Percentiles rank a stretch among this genome's conserved stretches.
Conservation (phyloP, 768 basidiomycete genomes). For the Tulasnella sp. region DNA sequence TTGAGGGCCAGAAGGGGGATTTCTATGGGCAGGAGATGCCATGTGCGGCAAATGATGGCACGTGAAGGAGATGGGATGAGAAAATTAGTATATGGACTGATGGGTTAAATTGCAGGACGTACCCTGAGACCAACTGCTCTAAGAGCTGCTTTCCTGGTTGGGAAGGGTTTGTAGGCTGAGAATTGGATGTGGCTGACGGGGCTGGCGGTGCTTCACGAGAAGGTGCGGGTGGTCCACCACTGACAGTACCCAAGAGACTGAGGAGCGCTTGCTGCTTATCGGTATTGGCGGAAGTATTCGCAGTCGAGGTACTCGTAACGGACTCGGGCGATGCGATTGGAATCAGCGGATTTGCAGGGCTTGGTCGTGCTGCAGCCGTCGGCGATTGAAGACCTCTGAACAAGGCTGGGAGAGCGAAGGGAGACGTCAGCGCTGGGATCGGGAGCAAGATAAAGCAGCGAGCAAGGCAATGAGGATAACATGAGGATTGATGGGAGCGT, state of each 20-base stretch:
- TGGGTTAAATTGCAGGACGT: constrained; percentile 24
- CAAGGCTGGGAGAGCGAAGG: neutral
- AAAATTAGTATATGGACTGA: constrained; percentile 2
- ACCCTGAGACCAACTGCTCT: constrained; percentile 78
- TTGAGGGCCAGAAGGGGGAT: constrained; percentile 18
- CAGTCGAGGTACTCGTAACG: neutral
- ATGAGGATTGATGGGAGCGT: constrained; percentile 8
- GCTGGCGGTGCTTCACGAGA: constrained; percentile 20
- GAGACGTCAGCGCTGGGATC: neutral
- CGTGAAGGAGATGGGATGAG: constrained; percentile 9
- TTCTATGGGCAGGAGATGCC: constrained; percentile 19
- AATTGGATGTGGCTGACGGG: constrained; percentile 39
- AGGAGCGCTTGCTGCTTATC: constrained; percentile 70
- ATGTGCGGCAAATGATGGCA: constrained; percentile 22
- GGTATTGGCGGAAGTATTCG: constrained; percentile 23
- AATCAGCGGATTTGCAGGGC: neutral
- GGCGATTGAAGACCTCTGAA: constrained; percentile 2
- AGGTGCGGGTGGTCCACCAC: constrained; percentile 22
- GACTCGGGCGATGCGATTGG: neutral
- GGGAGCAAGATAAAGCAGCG: neutral
- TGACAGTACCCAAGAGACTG: constrained; percentile 48
- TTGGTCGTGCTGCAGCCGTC: neutral
- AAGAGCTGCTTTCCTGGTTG: constrained; percentile 62
- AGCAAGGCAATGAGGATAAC: neutral
- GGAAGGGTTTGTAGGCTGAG: constrained; percentile 47